These are phyloP conservation scores for Podosphaera fusca DNA, from an alignment of 2,329 filamentous ascomycete genomes.

Conservation along the genomic window DNA sequence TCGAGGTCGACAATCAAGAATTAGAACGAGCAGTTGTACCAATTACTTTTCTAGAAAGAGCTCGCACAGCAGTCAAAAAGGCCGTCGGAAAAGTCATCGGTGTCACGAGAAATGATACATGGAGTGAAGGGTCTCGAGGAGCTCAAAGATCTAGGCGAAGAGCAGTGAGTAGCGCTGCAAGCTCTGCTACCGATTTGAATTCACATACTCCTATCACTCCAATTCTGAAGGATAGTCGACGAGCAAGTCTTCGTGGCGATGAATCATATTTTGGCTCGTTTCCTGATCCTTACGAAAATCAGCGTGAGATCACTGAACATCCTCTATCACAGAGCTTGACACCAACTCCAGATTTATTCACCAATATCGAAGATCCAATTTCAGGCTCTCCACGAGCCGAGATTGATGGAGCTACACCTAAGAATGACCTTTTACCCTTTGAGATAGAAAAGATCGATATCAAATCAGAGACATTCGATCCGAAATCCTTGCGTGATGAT, in stretches of 20 bases:
- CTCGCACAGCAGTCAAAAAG: constrained; percentile 55
- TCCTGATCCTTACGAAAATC: constrained; percentile 16
- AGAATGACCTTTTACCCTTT: not conserved
- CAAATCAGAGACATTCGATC: not conserved
- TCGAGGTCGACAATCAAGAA: constrained; percentile 79
- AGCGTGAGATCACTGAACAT: constrained; percentile 33
- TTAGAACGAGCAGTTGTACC: constrained; percentile 78
- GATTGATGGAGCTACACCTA: not conserved
- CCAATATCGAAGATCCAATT: constrained; percentile 14
- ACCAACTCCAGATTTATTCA: constrained; percentile 36
- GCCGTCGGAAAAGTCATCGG: constrained; percentile 36
- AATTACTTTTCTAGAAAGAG: constrained; percentile 65
- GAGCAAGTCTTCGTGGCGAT: constrained; percentile 33
- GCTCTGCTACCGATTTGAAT: constrained; percentile 31
- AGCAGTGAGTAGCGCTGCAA: constrained; percentile 39
- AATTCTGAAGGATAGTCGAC: constrained; percentile 19
- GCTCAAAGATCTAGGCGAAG: constrained; percentile 24
- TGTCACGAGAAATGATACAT: constrained; percentile 21
- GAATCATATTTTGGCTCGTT: constrained; percentile 28
- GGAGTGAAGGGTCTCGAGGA: constrained; percentile 25
- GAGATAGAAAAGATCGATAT: not conserved
- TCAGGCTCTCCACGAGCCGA: constrained; percentile 16
- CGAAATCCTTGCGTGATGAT: not conserved
- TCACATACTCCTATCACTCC: constrained; percentile 23
- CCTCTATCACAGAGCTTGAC: constrained; percentile 53